Evolutionary conservation across 2,329 filamentous ascomycete species (phyloP).

Genomic region (Metarhizium album): DNA sequence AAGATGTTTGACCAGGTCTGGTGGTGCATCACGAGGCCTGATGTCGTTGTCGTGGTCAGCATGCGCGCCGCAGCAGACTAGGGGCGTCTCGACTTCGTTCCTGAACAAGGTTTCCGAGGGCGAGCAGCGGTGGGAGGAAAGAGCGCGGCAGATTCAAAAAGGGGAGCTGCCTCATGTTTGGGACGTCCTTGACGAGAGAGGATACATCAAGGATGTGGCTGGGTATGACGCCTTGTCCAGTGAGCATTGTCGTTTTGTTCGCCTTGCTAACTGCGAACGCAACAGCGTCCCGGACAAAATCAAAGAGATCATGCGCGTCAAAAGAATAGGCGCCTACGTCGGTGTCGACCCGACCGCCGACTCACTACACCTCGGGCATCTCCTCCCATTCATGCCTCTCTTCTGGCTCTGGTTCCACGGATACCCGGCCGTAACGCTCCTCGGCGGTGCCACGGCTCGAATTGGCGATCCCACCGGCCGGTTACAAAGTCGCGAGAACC

Average conservation of each 20-base stretch:
- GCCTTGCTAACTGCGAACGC: not conserved
- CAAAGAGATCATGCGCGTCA: conserved; percentile 50
- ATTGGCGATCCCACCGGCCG: conserved; percentile 72
- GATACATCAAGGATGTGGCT: conserved; percentile 62
- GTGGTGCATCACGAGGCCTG: conserved; percentile 15
- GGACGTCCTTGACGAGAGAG: conserved; percentile 58
- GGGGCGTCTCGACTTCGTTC: conserved; percentile 30
- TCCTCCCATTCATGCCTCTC: conserved; percentile 71
- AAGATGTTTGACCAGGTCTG: conserved; percentile 14
- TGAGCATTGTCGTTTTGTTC: not conserved
- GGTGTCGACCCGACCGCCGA: conserved; percentile 74
- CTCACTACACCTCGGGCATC: conserved; percentile 70
- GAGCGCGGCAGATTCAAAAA: conserved; percentile 34
- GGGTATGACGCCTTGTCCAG: conserved; percentile 40
- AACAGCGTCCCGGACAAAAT: conserved; percentile 39
- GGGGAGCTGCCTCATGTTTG: conserved; percentile 46
- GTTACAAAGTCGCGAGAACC: conserved; percentile 45
- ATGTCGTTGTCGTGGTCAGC: conserved; percentile 10
- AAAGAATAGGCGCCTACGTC: conserved; percentile 64
- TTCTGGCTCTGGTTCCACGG: conserved; percentile 79
- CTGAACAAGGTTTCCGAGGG: conserved; percentile 32
- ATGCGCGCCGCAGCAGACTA: conserved; percentile 15
- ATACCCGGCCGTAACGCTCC: conserved; percentile 53
- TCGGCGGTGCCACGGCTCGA: conserved; percentile 66
- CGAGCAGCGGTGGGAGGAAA: conserved; percentile 34